phyloP scores from a whole-genome alignment of 805 yeast genomes.

The Metschnikowia borealis region DNA sequence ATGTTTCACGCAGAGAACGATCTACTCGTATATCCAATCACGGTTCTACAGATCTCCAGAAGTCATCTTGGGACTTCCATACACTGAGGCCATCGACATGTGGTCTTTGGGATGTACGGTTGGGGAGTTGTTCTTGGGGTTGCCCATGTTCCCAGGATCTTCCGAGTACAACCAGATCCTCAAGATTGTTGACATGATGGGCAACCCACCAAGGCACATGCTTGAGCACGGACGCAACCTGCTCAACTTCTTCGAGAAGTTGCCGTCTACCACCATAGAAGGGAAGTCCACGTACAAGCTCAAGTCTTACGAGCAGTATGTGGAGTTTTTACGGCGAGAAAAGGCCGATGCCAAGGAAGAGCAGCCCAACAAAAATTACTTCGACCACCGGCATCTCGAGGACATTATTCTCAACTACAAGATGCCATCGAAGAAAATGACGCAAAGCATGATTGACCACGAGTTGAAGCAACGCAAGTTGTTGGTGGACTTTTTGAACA shows the following conservation, averaged over 20 bases:
- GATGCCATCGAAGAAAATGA: conserved; percentile 56
- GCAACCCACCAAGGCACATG: conserved; percentile 94
- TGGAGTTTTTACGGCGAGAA: conserved; percentile 23
- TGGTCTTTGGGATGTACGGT: conserved; percentile 96
- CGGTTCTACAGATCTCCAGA: conserved; percentile 94
- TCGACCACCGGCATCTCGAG: conserved; percentile 56
- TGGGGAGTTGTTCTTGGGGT: conserved; percentile 84
- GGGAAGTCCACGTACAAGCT: conserved; percentile 30
- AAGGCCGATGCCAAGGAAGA: conserved; percentile 45
- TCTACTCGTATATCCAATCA: conserved; percentile 89
- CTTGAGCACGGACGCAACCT: conserved; percentile 90
- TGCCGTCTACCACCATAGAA: conserved; percentile 19
- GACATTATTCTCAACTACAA: conserved; percentile 79
- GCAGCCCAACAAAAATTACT: conserved; percentile 81
- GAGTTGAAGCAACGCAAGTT: conserved; percentile 71
- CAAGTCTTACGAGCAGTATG: conserved; percentile 36
- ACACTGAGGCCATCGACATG: conserved; percentile 90
- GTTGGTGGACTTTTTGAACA: conserved; percentile 71
- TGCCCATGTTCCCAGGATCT: conserved; percentile 92
- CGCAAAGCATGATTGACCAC: conserved; percentile 51
- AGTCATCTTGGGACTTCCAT: conserved; percentile 86
- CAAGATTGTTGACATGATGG: conserved; percentile 78
- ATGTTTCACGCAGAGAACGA: conserved; percentile 84
- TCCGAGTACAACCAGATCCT: conserved; percentile 88
- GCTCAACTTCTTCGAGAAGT: conserved; percentile 57